Base-by-base conservation (phyloP, 2,329 filamentous ascomycete species). In the Aphanoascus verrucosus region DNA sequence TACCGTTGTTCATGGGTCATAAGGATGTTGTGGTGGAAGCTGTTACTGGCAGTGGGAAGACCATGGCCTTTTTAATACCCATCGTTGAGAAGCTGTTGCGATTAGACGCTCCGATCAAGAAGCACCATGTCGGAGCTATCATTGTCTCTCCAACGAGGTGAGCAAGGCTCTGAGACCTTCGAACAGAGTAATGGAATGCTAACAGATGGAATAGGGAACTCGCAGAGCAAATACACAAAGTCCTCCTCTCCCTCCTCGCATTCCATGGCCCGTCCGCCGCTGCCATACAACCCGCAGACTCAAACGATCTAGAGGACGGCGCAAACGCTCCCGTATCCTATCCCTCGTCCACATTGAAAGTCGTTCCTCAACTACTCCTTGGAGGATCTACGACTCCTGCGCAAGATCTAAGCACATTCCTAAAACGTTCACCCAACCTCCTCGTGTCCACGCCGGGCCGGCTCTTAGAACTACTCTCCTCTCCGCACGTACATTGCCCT, bases 11-110 rank as follows among this genome's bases (percentile, higher is more conserved):
- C 66, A 83, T 90, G 71, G 84, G 82, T 49, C 86, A 94, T 67
- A 94, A 94, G 64, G 89, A 95, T 69, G 87, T 94, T 3, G 89
- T 95, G 0, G 89, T 95, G 5, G 88, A 94, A 74, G 88, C 88
- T 32, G 89, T 94, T 3, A 95, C 89, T 1, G 89, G 90, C 11
- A 93, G 86, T 67, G 89, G 89, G 56, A 95, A 96, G 72, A 95
- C 89, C 0, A 74, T 95, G 31, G 80, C 88, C 1, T 98, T 91
- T 63, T 72, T 94, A 34, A 83, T 96, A 45, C 89, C 90, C 1
- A 74, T 94, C 3, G 79, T 94, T 20, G 85, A 94, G 69, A 85
- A 87, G 61, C 75, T 97, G 44, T 73, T 97, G 56, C 83, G 85
- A 59, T 72, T 87, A 28, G 84, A 89, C 56, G 86, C 91, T 56